A percentile compares a stretch with the other conserved stretches of the same genome.
phyloP scores from a whole-genome alignment of 2,329 filamentous ascomycete species.

The Aspergillus candidus region DNA sequence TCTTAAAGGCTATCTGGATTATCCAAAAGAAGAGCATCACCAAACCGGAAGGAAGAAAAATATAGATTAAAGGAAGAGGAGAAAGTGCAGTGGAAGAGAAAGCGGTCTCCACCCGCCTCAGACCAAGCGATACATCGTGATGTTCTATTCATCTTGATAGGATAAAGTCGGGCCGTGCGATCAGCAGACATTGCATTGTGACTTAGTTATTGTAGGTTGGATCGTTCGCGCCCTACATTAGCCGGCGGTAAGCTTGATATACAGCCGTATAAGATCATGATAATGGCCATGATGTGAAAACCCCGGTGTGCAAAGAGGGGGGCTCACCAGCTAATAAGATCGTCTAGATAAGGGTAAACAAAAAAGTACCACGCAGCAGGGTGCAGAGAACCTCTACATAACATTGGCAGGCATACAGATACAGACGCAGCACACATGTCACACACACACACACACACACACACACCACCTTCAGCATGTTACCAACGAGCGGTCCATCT shows the following conservation, averaged over 20 bases:
- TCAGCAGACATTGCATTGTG: slow-evolving; percentile 13
- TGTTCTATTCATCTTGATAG: slow-evolving; percentile 10
- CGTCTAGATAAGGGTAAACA: slow-evolving; percentile 6
- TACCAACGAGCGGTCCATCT: too few species aligned
- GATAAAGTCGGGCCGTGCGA: slow-evolving; percentile 12
- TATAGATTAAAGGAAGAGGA: neutral
- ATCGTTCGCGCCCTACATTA: slow-evolving; percentile 4
- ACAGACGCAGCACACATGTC: neutral
- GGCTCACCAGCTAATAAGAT: slow-evolving; percentile 5
- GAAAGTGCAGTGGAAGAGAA: neutral
- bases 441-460: too few species aligned
- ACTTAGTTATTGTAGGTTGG: slow-evolving; percentile 2
- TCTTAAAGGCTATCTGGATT: too few species aligned
- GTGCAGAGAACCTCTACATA: neutral
- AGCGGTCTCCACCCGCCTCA: slow-evolving; percentile 5
- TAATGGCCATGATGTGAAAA: neutral
- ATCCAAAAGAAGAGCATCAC: too few species aligned
- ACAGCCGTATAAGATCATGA: neutral
- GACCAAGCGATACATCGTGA: slow-evolving; percentile 12
- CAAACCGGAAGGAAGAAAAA: too few species aligned
- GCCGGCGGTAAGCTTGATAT: slow-evolving; percentile 1
- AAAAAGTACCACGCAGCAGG: slow-evolving; percentile 10
- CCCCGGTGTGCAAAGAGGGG: slow-evolving; percentile 1
- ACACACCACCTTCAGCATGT: too few species aligned
- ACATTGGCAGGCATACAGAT: neutral